phyloP scores from a whole-genome alignment of 148 eudicot genomes.

The Diospyros kaki region DNA sequence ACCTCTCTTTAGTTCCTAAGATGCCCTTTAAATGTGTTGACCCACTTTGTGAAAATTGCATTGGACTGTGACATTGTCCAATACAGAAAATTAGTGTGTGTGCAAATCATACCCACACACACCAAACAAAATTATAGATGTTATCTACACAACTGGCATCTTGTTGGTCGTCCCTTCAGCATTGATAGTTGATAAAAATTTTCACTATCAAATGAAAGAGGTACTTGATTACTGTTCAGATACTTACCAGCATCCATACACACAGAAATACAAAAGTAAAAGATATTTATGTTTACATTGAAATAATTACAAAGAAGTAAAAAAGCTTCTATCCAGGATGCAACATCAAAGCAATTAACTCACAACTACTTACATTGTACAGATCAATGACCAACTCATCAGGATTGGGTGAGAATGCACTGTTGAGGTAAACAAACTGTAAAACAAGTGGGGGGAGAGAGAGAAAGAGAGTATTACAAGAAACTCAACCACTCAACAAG shows the following conservation, averaged over 20 bases:
- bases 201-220: neutral
- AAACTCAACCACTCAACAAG: neutral
- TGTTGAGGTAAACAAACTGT: constrained; percentile 92
- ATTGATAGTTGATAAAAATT: neutral
- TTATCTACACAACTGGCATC: neutral
- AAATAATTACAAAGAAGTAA: neutral
- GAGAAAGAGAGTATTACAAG: neutral
- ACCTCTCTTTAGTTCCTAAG: too few species aligned
- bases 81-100: neutral
- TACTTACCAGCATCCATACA: neutral
- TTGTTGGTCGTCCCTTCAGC: neutral
- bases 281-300: neutral
- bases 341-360: neutral
- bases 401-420: constrained; percentile 94
- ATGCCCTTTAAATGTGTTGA: neutral
- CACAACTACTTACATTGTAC: constrained; percentile 60
- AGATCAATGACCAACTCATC: constrained; percentile 79
- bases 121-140: neutral
- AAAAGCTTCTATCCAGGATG: neutral
- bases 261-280: neutral
- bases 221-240: neutral
- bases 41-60: neutral
- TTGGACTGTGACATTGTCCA: neutral
- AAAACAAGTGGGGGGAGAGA: neutral
- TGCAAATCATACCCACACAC: too few species aligned